Base-by-base conservation (phyloP, 108 stramenopile species). In the Skeletonema marinoi region DNA sequence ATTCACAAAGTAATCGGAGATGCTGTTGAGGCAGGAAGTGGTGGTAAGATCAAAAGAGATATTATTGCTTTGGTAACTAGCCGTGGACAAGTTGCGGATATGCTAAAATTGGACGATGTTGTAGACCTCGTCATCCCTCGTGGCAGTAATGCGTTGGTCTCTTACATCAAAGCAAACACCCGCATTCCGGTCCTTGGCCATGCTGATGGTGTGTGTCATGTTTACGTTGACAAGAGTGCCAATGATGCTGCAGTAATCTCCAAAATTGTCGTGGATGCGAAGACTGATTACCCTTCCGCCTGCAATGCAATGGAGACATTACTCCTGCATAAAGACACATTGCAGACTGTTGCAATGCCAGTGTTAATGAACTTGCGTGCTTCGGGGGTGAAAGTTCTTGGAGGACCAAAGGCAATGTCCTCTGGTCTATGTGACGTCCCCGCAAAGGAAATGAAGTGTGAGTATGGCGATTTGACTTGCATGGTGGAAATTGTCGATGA, bases 71-170 rank as follows among this genome's bases (percentile, higher is more conserved):
- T 98, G 65, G 95, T 99, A 29, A 92, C 94, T 0, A 93, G 90
- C 41, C 88, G 98, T 41, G 94, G 91, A 35, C 98, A 97, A 71
- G 93, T 93, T 9, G 86, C 94, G n/a, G 90, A 93, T 71, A 87
- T 96, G 85, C 82, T 96, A 50, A 83, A 83, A 48, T 82, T 96
- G 14, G 96, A 96, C 42, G 88, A 92, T 70, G 91, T 96, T 38
- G 98, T 99, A 67, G 99, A 99, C 74, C 94, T 99, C 62, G 98
- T 98, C 66, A 98, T 99, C 81, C 99, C 99, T 46, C 91, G 99
- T 19, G 99, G 99, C 21, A 88, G 92, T 67, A 97, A 96, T 73
- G 87, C 79, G 1, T 83, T 98, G 13, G 97, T 98, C 13, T 87
- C 85, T 3, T 92, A 93, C 78, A 95, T 98, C 77, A 93, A 98